A percentile compares a stretch with the other conserved stretches of the same genome.
Evolutionary conservation across 306 rosid genomes (phyloP).

Genomic region (Prunus mume): DNA sequence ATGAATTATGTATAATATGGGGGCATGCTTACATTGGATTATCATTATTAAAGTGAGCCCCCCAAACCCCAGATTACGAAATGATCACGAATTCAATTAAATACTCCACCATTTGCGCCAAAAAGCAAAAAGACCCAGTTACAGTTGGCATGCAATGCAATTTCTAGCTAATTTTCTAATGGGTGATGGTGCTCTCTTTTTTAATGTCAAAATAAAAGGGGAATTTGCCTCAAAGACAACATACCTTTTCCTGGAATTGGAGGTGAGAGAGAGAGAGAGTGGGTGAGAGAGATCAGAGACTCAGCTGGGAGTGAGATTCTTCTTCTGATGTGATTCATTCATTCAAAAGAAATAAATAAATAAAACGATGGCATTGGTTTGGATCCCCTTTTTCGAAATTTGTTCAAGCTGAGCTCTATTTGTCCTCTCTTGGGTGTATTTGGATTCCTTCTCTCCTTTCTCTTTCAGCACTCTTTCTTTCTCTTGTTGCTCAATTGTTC

Average conservation of each 20-base stretch:
- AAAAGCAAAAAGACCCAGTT: slow-evolving; percentile 33
- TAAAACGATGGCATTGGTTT: slow-evolving; percentile 28
- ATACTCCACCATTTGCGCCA: slow-evolving; percentile 36
- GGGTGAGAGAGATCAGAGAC: slow-evolving; percentile 34
- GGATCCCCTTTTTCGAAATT: slow-evolving; percentile 50
- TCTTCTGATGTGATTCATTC: slow-evolving; percentile 30
- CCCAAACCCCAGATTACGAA: slow-evolving; percentile 10
- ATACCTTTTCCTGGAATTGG: slow-evolving; percentile 9
- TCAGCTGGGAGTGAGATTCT: not conserved
- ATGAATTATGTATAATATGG: not conserved
- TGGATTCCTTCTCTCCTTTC: slow-evolving; percentile 54
- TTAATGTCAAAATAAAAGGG: slow-evolving; percentile 17
- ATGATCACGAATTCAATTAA: slow-evolving; percentile 17
- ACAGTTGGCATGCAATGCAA: slow-evolving; percentile 37
- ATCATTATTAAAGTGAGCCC: not conserved
- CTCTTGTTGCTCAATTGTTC: slow-evolving; percentile 28
- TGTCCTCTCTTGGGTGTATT: slow-evolving; percentile 65
- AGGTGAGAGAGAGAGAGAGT: slow-evolving; percentile 2
- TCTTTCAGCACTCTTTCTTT: slow-evolving; percentile 12
- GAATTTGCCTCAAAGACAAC: slow-evolving; percentile 12
- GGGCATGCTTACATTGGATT: not conserved
- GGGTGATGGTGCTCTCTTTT: slow-evolving; percentile 22
- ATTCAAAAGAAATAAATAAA: too few species aligned
- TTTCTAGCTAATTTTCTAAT: slow-evolving; percentile 19
- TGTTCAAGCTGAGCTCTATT: slow-evolving; percentile 50